Percentiles rank a stretch among this genome's conserved stretches.
These are phyloP conservation scores for Solanum appendiculatum DNA, from an alignment of 257 asterid genomes.

Conservation along the genomic window DNA sequence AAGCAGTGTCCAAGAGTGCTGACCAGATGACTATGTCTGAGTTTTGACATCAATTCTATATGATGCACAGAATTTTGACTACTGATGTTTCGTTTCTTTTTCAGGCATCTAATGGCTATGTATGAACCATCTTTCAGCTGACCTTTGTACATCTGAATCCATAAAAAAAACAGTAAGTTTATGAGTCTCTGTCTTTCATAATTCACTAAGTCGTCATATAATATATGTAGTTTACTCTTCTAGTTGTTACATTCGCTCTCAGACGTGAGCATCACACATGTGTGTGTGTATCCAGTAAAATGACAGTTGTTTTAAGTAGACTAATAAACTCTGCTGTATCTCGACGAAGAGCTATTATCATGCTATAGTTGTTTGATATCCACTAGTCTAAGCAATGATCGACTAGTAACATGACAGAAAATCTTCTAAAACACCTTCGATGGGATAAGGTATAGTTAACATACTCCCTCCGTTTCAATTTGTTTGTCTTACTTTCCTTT, in stretches of 20 bases:
- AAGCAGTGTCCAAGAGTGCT: conserved; percentile 93
- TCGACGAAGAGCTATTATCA: background rate
- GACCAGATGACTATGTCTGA: conserved; percentile 71
- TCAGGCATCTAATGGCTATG: conserved; percentile 60
- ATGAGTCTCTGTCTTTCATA: background rate
- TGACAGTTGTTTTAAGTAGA: background rate
- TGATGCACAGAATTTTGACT: conserved; percentile 57
- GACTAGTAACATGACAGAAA: background rate
- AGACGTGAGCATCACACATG: background rate
- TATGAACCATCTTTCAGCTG: conserved; percentile 57
- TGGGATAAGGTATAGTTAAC: background rate
- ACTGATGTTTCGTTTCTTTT: conserved; percentile 38
- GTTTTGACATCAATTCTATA: conserved; percentile 63
- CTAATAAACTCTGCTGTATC: background rate
- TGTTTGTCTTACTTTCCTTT: too few relatives aligned
- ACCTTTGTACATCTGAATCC: conserved; percentile 66
- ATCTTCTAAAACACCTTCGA: background rate
- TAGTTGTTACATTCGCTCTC: background rate
- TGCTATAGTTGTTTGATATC: background rate
- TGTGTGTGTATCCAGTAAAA: background rate
- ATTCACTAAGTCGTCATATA: background rate
- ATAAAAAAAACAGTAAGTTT: background rate
- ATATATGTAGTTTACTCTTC: background rate
- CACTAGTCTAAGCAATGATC: background rate
- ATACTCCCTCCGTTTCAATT: background rate